Percentiles rank a stretch among this genome's conserved stretches.
Evolutionary conservation across 2,329 filamentous ascomycete genomes (phyloP).

Genomic region (Exophiala calicioides): DNA sequence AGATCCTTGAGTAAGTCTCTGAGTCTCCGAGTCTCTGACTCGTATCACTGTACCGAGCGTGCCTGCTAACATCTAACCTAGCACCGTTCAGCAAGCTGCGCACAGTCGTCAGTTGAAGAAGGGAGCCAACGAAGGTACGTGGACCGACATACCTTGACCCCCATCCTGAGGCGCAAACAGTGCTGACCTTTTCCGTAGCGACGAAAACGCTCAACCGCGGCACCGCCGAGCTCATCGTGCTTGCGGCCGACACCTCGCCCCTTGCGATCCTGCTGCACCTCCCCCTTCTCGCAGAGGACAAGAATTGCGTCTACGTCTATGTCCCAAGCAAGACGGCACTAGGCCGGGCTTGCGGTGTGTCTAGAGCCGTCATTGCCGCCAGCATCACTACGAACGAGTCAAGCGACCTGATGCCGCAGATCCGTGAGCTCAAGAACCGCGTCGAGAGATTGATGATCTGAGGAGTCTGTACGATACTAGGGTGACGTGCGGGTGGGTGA

Average conservation of each 20-base stretch:
- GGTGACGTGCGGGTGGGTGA: too few species aligned
- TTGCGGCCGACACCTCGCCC: conserved; percentile 84
- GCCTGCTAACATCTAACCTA: conserved; percentile 35
- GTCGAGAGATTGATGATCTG: conserved; percentile 92
- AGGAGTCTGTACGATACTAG: too few species aligned
- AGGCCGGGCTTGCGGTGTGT: conserved; percentile 86
- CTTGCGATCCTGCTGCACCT: conserved; percentile 87
- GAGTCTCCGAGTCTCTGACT: conserved; percentile 67
- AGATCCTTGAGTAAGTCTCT: conserved; percentile 79
- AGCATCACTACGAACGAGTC: conserved; percentile 92
- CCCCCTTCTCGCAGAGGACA: conserved; percentile 79
- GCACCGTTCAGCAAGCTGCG: conserved; percentile 72
- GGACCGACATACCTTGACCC: conserved; percentile 6
- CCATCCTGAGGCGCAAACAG: background rate
- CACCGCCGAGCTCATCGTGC: conserved; percentile 83
- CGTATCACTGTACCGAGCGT: conserved; percentile 17
- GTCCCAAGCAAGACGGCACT: conserved; percentile 79
- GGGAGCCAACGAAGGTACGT: conserved; percentile 74
- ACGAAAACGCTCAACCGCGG: conserved; percentile 92
- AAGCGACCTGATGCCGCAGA: conserved; percentile 82
- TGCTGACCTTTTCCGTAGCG: conserved; percentile 38
- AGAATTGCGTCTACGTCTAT: conserved; percentile 67
- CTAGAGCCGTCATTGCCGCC: conserved; percentile 80
- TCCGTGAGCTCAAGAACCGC: conserved; percentile 87
- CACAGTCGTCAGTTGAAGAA: conserved; percentile 73